phyloP scores from a whole-genome alignment of 2,329 filamentous ascomycete genomes.

The Paecilomyces niveus region DNA sequence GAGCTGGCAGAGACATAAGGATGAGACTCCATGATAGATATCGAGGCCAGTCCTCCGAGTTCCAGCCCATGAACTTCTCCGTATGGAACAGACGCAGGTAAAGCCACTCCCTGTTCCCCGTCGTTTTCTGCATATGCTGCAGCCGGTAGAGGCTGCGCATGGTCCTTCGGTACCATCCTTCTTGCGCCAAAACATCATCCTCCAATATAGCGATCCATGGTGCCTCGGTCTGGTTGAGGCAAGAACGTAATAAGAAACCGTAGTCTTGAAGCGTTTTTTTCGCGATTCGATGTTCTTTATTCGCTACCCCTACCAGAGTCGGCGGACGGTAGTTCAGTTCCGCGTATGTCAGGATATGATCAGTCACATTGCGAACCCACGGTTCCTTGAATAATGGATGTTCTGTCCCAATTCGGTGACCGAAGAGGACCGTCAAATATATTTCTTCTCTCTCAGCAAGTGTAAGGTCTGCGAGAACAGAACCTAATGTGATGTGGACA shows the following conservation, averaged over 20 bases:
- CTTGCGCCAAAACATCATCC: conserved; percentile 41
- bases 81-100: conserved; percentile 44
- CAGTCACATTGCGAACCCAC: conserved; percentile 35
- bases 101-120: conserved; percentile 18
- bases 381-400: conserved; percentile 37
- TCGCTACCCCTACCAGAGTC: conserved; percentile 5
- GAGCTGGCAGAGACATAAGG: conserved; percentile 11
- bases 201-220: conserved; percentile 41
- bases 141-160: conserved; percentile 30
- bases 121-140: conserved; percentile 9
- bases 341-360: conserved; percentile 36
- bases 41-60: conserved; percentile 31
- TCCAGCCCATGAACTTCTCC: conserved; percentile 41
- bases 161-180: conserved; percentile 40
- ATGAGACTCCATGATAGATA: conserved; percentile 30
- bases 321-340: conserved; percentile 14
- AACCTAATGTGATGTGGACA: conserved; percentile 35
- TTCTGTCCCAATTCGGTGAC: conserved; percentile 32
- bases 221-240: conserved; percentile 28
- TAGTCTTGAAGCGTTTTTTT: conserved; percentile 41
- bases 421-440: conserved; percentile 38
- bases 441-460: conserved; percentile 33
- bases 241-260: conserved; percentile 34
- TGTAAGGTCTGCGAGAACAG: conserved; percentile 36
- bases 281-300: conserved; percentile 15